phyloP scores from a whole-genome alignment of 108 stramenopile species.

The Seminavis robusta region DNA sequence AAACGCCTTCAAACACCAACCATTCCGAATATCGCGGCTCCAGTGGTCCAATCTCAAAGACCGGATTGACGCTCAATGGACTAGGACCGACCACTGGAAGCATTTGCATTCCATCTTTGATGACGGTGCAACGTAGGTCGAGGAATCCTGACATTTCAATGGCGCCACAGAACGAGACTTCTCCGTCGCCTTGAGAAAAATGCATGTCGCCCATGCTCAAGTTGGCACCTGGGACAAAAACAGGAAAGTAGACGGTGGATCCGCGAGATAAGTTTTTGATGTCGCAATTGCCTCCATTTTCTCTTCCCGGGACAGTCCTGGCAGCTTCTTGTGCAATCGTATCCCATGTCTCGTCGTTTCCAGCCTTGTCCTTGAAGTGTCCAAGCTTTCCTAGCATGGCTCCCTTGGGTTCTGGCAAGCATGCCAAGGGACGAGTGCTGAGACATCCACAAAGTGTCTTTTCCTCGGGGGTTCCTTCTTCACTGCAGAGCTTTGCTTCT shows the following conservation, averaged over 20 bases:
- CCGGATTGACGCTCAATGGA: constrained; percentile 53
- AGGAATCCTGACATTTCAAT: constrained; percentile 58
- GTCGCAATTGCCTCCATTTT: constrained; percentile 75
- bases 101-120: constrained; percentile 66
- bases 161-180: constrained; percentile 63
- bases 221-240: constrained; percentile 58
- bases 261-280: constrained; percentile 65
- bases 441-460: constrained; percentile 60
- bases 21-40: constrained; percentile 66
- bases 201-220: constrained; percentile 76
- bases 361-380: constrained; percentile 43
- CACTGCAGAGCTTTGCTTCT: constrained; percentile 41
- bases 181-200: constrained; percentile 68
- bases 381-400: constrained; percentile 65
- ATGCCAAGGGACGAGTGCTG: constrained; percentile 58
- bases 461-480: constrained; percentile 52
- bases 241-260: constrained; percentile 69
- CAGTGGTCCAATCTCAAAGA: constrained; percentile 70
- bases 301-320: constrained; percentile 32
- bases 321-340: constrained; percentile 40
- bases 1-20: constrained; percentile 69
- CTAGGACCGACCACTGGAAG: constrained; percentile 47
- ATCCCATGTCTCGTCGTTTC: constrained; percentile 45
- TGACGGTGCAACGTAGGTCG: constrained; percentile 52
- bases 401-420: constrained; percentile 59